Evolutionary conservation across 805 yeast species (phyloP), one percentile per base, ranked within the genome.

Genomic region (Wickerhamiella allomyrinae): DNA sequence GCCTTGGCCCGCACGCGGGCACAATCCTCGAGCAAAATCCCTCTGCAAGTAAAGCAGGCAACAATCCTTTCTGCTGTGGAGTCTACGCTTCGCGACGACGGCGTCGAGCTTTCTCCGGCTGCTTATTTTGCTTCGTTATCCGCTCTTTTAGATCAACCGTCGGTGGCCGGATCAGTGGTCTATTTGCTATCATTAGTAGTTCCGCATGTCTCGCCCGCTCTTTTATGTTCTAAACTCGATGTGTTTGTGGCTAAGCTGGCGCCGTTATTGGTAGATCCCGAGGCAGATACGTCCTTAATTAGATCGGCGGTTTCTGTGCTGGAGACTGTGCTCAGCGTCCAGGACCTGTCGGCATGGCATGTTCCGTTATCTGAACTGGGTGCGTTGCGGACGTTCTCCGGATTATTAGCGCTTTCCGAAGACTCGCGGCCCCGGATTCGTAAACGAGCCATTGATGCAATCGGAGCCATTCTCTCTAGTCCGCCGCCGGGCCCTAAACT

Each of bases 371-470:
- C 49, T 38, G 41, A 49, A 40, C 42, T 51, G 24, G 59, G 62
- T 13, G 52, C 56, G 11, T 44, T 45, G 34, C 52, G 57, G 17
- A 46, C 53, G 3, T 38, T 50, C 23, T 45, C 51, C n/a, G 56
- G 54, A 24, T 41, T 54, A 17, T 44, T 58, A 17, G 73, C 81
- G n/a, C 68, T 85, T 47, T 74, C 89, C 0, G 63, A 83, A 34
- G 96, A 91, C 60, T 79, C 81, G 37, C 74, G 97, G 57, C 98
- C 98, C 29, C 91, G 91, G 55, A 94, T 91, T 10, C 76, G 98
- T 59, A 84, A 81, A 71, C 79, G 96, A 66, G 94, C 97, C 1
- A 80, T 78, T 54, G 98, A 91, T 44, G 82, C 96, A 2, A 70
- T 91, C n/a, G 63, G 69, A 39, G 70, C 67, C 3, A 65, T 91